phyloP scores from a whole-genome alignment of 768 basidiomycete genomes.

The Thelephora aurantiotincta region DNA sequence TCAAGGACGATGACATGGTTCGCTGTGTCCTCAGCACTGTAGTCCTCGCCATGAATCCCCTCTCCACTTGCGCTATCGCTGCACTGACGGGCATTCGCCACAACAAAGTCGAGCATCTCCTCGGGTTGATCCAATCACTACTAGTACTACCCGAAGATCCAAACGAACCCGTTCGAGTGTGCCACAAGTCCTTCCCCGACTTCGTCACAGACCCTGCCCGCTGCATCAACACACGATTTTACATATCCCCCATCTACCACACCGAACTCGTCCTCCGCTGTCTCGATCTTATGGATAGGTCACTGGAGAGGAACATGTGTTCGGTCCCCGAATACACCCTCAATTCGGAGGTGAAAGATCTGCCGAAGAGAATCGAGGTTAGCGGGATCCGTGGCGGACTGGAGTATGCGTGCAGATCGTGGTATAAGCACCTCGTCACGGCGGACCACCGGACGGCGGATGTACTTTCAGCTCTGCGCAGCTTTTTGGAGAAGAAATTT shows the following conservation, averaged over 20 bases:
- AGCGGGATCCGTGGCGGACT: neutral
- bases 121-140: neutral
- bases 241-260: neutral
- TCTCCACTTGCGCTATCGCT: neutral
- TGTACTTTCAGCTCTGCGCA: neutral
- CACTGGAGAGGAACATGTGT: neutral
- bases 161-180: neutral
- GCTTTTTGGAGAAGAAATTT: neutral
- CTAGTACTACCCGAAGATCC: neutral
- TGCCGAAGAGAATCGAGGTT: neutral
- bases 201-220: neutral
- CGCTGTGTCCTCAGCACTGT: neutral
- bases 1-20: neutral
- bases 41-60: neutral
- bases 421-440: neutral
- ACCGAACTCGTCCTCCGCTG: neutral
- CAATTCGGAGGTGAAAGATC: neutral
- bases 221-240: neutral
- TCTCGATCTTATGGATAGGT: neutral
- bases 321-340: neutral
- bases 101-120: neutral
- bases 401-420: conserved; percentile 1
- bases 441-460: neutral
- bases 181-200: neutral
- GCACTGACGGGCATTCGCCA: neutral